Evolutionary conservation across 768 basidiomycete species (phyloP), one percentile per base, ranked within the genome.

Genomic region (Omphalotus guepiniiformis): DNA sequence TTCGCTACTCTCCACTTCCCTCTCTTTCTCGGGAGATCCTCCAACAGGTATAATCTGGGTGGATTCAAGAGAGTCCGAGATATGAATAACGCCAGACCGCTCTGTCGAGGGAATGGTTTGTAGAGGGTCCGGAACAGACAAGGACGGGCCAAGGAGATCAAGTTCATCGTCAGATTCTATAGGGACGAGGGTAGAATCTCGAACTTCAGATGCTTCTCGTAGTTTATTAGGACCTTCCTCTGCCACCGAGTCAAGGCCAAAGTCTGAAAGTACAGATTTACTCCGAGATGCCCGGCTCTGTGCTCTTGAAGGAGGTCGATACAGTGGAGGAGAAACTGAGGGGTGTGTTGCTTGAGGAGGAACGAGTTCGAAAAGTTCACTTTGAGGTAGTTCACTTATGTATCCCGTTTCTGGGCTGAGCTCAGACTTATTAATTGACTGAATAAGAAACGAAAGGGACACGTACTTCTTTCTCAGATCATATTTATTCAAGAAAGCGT

Each of bases 401-500:
- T 58, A 65, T 15, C 70, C 70, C 2, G 50, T 55, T 16, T 65
- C 67, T 46, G 64, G 61, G 52, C 71, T 73, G 51, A 12, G 47
- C 36, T 30, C 37, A 6, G 35, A 46, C 13, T 36, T 32, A 18
- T 39, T 35, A 39, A 42, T 57, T 25, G 54, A 21, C 23, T 26
- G 11, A 26, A 43, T 29, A 38, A 50, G 8, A 39, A 21, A 47
- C 16, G 27, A 36, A 47, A 32, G 50, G 38, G n/a, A 26, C 36
- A 40, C 72, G 58, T 59, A 83, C 80, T 72, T 60, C 52, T 75
- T 73, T 30, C 57, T 53, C 27, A 88, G 59, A 62, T 83, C 76
- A 55, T 78, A 80, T 59, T 70, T 70, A 37, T 75, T 71, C 49
- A 87, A 58, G 57, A 85, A 88, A 23, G 58, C 62, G 29, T 68